phyloP scores from a whole-genome alignment of 2,329 filamentous ascomycete species.

The Pseudogymnoascus pannorum region DNA sequence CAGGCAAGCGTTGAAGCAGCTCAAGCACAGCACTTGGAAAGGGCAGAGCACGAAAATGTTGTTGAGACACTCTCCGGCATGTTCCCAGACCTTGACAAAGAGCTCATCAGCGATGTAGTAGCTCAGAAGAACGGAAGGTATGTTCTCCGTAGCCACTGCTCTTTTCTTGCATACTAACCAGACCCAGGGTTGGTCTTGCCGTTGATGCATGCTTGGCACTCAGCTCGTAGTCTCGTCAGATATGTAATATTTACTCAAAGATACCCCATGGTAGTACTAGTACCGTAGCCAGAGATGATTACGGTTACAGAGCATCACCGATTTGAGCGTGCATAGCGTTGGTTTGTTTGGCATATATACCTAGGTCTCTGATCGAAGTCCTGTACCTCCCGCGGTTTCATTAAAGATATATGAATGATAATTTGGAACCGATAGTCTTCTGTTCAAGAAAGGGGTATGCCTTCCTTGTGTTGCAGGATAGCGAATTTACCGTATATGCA shows the following conservation, averaged over 20 bases:
- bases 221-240: slow-evolving; percentile 20
- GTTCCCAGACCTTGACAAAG: slow-evolving; percentile 92
- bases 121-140: slow-evolving; percentile 90
- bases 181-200: slow-evolving; percentile 66
- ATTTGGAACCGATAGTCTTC: background rate
- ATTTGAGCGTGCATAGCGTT: slow-evolving; percentile 12
- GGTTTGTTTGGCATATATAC: slow-evolving; percentile 12
- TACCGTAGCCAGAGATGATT: slow-evolving; percentile 2
- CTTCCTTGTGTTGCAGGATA: background rate
- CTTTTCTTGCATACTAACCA: slow-evolving; percentile 19
- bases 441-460: background rate
- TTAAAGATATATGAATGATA: slow-evolving; percentile 6
- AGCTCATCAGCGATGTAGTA: slow-evolving; percentile 95
- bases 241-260: slow-evolving; percentile 6
- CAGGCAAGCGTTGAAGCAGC: slow-evolving; percentile 87
- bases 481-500: background rate
- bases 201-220: slow-evolving; percentile 79
- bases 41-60: slow-evolving; percentile 79
- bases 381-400: background rate
- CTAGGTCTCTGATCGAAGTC: slow-evolving; percentile 3
- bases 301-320: slow-evolving; percentile 1
- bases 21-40: slow-evolving; percentile 74
- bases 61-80: slow-evolving; percentile 92
- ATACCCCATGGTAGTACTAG: slow-evolving; percentile 1
- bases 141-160: slow-evolving; percentile 33